phyloP scores from a whole-genome alignment of 129 eudicot species.

The Centella asiatica region DNA sequence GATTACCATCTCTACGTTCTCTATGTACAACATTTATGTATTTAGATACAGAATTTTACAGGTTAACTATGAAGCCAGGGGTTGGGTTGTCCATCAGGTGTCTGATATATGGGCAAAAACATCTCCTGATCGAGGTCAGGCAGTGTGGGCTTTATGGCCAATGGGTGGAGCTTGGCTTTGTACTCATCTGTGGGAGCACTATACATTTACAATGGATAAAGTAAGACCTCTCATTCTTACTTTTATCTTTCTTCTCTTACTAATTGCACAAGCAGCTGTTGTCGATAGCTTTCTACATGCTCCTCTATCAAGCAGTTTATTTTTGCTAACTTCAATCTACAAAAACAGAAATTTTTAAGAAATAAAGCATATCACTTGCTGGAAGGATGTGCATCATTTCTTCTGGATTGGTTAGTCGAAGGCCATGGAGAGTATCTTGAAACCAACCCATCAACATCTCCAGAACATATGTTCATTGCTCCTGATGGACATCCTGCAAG shows the following conservation, averaged over 20 bases:
- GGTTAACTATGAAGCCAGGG: conserved; percentile 79
- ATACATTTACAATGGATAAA: conserved; percentile 69
- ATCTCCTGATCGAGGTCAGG: conserved; percentile 71
- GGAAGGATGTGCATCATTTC: conserved; percentile 64
- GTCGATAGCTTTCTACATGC: neutral
- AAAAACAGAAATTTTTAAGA: conserved; percentile 42
- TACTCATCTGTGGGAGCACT: conserved; percentile 97
- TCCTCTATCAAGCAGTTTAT: neutral
- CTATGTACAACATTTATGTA: conserved; percentile 16
- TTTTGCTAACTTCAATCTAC: conserved; percentile 2
- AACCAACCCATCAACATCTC: conserved; percentile 94
- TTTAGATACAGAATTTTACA: conserved; percentile 25
- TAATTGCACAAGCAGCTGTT: neutral
- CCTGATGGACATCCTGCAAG: conserved; percentile 86
- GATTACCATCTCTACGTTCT: conserved; percentile 5
- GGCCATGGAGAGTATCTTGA: conserved; percentile 59
- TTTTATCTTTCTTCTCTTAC: conserved; percentile 6
- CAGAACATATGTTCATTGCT: conserved; percentile 80
- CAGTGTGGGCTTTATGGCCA: conserved; percentile 91
- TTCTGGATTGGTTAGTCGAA: conserved; percentile 81
- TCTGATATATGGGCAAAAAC: conserved; percentile 96
- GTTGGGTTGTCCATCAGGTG: conserved; percentile 90
- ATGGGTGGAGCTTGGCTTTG: conserved; percentile 99
- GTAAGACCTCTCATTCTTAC: conserved; percentile 27
- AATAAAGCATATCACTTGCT: conserved; percentile 63